A percentile compares a stretch with the other conserved stretches of the same genome.
Evolutionary conservation across 202 grass and related monocot genomes (phyloP).

Genomic region (Dendrocalamus latiflorus): DNA sequence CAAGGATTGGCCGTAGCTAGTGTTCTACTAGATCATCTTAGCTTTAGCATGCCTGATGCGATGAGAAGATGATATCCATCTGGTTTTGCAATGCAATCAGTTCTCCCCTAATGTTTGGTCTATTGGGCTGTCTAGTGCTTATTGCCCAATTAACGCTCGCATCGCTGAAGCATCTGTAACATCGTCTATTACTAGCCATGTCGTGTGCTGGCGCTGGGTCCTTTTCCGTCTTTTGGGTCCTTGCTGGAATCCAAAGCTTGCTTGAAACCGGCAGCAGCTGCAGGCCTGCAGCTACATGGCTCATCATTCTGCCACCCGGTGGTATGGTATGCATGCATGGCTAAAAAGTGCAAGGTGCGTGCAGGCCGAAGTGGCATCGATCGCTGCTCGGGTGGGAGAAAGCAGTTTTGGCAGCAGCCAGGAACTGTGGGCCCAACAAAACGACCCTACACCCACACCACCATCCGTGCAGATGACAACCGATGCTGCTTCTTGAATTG

Average conservation of each 20-base stretch:
- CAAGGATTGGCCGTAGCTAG: slow-evolving; percentile 31
- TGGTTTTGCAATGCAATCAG: background rate
- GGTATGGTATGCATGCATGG: background rate
- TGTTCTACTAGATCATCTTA: background rate
- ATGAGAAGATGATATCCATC: background rate
- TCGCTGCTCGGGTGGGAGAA: background rate
- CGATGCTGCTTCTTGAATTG: background rate
- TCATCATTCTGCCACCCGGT: slow-evolving; percentile 25
- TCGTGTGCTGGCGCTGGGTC: slow-evolving; percentile 1
- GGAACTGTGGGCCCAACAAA: background rate
- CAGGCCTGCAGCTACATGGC: background rate
- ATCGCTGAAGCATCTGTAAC: background rate
- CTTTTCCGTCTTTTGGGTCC: background rate
- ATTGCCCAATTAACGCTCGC: background rate
- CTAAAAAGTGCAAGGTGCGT: background rate
- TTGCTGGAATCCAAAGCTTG: slow-evolving; percentile 42
- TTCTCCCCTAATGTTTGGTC: background rate
- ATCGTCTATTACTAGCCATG: background rate
- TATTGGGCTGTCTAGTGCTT: background rate
- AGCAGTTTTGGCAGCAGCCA: background rate
- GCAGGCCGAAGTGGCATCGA: background rate
- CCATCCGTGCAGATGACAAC: background rate
- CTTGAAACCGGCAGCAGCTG: background rate
- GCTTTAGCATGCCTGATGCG: background rate
- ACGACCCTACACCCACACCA: background rate